Percentiles rank a stretch among this genome's conserved stretches.
These are phyloP conservation scores for Colletotrichum sp. DNA, from an alignment of 2,329 filamentous ascomycete species.

Conservation along the genomic window DNA sequence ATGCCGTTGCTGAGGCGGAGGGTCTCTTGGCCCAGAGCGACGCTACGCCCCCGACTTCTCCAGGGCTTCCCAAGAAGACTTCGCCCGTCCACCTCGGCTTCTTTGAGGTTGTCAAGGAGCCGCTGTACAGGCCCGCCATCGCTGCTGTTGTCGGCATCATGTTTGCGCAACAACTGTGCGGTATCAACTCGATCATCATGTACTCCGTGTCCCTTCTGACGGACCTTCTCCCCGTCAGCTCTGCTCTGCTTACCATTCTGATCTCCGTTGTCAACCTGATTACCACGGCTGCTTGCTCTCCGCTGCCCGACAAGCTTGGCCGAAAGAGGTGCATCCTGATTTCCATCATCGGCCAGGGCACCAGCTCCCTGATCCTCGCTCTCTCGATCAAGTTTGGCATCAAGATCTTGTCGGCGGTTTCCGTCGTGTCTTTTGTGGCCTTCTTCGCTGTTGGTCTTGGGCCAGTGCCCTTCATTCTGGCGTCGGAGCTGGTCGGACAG, in stretches of 20 bases:
- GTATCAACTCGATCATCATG: slow-evolving; percentile 98
- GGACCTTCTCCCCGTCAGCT: slow-evolving; percentile 80
- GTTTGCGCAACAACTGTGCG: slow-evolving; percentile 90
- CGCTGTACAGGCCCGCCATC: slow-evolving; percentile 73
- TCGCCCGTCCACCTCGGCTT: slow-evolving; percentile 58
- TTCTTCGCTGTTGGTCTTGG: slow-evolving; percentile 92
- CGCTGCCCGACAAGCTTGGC: slow-evolving; percentile 85
- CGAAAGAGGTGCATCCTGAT: slow-evolving; percentile 84
- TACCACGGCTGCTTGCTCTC: slow-evolving; percentile 81
- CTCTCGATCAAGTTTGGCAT: slow-evolving; percentile 77
- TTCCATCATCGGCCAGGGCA: slow-evolving; percentile 85
- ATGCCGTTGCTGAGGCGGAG: slow-evolving; percentile 67
- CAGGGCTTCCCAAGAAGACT: slow-evolving; percentile 24
- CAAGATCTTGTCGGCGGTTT: slow-evolving; percentile 78
- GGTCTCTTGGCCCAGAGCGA: slow-evolving; percentile 60
- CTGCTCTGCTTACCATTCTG: slow-evolving; percentile 82
- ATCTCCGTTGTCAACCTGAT: slow-evolving; percentile 88
- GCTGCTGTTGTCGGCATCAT: slow-evolving; percentile 89
- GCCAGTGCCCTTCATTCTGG: slow-evolving; percentile 92
- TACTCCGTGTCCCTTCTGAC: slow-evolving; percentile 92
- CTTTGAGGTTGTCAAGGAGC: slow-evolving; percentile 69
- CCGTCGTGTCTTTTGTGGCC: slow-evolving; percentile 84
- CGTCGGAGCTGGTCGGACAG: slow-evolving; percentile 86
- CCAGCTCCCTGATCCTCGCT: slow-evolving; percentile 77
- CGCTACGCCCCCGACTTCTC: slow-evolving; percentile 26